Evolutionary conservation across 768 basidiomycete genomes (phyloP), one percentile per base, ranked within the genome.

Genomic region (Mycena pura): DNA sequence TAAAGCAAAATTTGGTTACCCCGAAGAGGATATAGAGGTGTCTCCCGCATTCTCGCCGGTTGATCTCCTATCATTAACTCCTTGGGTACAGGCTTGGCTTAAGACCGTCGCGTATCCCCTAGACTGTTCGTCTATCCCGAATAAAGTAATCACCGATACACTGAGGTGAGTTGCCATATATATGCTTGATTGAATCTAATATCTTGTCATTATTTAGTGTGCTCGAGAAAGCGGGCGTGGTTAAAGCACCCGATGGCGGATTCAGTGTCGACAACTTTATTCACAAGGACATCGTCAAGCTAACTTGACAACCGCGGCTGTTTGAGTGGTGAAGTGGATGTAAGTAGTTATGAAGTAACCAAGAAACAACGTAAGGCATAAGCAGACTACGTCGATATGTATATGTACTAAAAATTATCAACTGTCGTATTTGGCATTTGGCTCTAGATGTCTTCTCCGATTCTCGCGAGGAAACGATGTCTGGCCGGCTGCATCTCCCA

Each of bases 1-100:
- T 68, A 83, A 84, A 70, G 76, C 80, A 11, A 86, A 84, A 49
- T 97, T 96, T 66, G 91, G 90, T 0, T 96, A 98, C 69, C 82
- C 85, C 3, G 85, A 89, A 55, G 84, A 87, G 58, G 96, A 99
- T 72, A 88, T 98, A 65, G 79, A 86, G 77, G 93, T 89, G 25
- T 32, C 31, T 41, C 54, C 17, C 5, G 11, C 27, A 15, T 0
- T 34, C 22, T 17, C 17, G 24, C 3, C 21, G 10, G 2, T 39
- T 21, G 40, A 38, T 41, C 21, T 50, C 50, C 9, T 51, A n/a
- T 21, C 40, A 25, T 11, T 52, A 15, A 19, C n/a, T 48, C 22
- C 54, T 36, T 49, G 39, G 14, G 19, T 38, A n/a, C 38, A 91
- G 92, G 87, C 88, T 21, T 96, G 95, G 95, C 78, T 96, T 65